These are phyloP conservation scores for Seiridium cupressi DNA, from an alignment of 2,329 filamentous ascomycete genomes.

Conservation along the genomic window DNA sequence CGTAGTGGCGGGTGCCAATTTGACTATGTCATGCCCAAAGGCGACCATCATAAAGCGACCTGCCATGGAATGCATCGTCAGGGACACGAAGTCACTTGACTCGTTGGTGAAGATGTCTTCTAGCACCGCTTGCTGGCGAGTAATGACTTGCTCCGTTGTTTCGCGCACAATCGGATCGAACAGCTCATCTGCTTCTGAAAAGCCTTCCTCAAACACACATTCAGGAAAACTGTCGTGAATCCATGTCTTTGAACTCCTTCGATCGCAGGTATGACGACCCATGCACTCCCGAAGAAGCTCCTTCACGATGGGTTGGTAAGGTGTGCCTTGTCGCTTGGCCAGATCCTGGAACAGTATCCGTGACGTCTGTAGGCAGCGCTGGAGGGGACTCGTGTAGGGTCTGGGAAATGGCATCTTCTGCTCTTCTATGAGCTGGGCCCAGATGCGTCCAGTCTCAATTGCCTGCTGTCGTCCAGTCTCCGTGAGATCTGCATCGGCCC, in stretches of 20 bases:
- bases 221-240: slow-evolving; percentile 39
- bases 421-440: slow-evolving; percentile 34
- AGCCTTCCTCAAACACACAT: slow-evolving; percentile 42
- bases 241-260: slow-evolving; percentile 35
- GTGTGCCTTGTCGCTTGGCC: slow-evolving; percentile 24
- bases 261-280: slow-evolving; percentile 50
- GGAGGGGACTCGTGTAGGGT: slow-evolving; percentile 47
- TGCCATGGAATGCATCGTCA: slow-evolving; percentile 45
- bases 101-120: slow-evolving; percentile 35
- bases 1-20: slow-evolving; percentile 47
- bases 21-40: slow-evolving; percentile 47
- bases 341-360: slow-evolving; percentile 40
- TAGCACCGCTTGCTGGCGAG: slow-evolving; percentile 25
- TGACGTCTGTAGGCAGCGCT: slow-evolving; percentile 46
- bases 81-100: slow-evolving; percentile 36
- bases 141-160: slow-evolving; percentile 34
- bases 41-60: slow-evolving; percentile 40
- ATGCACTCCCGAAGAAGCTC: slow-evolving; percentile 47
- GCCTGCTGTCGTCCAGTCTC: slow-evolving; percentile 41
- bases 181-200: slow-evolving; percentile 43
- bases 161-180: slow-evolving; percentile 40
- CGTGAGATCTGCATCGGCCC: slow-evolving; percentile 34
- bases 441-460: slow-evolving; percentile 38
- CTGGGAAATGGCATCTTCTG: slow-evolving; percentile 42
- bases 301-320: slow-evolving; percentile 42